These are phyloP conservation scores for Trametes sp. DNA, from an alignment of 1,284 basidiomycete genomes.

Conservation along the genomic window DNA sequence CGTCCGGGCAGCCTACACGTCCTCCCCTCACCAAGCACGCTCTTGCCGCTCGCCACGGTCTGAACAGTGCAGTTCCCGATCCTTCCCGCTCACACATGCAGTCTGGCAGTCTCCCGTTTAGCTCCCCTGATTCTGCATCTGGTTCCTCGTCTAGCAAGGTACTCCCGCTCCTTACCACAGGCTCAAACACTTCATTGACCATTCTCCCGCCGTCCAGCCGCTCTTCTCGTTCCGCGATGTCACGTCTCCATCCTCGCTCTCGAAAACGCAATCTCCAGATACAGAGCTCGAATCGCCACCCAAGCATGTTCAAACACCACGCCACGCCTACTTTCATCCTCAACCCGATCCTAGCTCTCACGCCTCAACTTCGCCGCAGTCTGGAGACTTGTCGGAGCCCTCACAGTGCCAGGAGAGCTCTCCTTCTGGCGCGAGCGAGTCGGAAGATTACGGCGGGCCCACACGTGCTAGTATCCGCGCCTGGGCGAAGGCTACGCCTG, in stretches of 20 bases:
- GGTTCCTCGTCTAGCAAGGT: constrained; percentile 22
- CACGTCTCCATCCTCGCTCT: neutral
- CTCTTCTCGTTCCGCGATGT: neutral
- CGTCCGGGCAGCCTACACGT: neutral
- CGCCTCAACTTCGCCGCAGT: neutral
- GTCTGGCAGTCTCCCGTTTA: neutral
- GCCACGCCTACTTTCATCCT: neutral
- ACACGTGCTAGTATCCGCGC: constrained; percentile 28
- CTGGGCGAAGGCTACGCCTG: constrained; percentile 23
- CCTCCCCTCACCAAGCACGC: neutral
- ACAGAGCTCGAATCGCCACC: neutral
- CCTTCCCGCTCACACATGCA: neutral
- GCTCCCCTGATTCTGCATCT: constrained; percentile 1
- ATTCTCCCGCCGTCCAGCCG: neutral
- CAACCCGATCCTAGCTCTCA: neutral
- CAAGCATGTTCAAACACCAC: neutral
- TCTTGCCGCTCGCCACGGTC: neutral
- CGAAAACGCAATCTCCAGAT: constrained; percentile 11
- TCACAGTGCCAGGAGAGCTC: neutral
- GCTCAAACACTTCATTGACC: neutral
- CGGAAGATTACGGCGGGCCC: constrained; percentile 12
- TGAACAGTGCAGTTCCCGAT: no score
- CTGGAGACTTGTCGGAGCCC: neutral
- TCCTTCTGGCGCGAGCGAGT: constrained; percentile 6
- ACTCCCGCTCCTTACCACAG: neutral